Percentiles rank a stretch among this genome's conserved stretches.
Conservation (phyloP, 192 early-diverging fungal species). For the Podila epicladia region DNA sequence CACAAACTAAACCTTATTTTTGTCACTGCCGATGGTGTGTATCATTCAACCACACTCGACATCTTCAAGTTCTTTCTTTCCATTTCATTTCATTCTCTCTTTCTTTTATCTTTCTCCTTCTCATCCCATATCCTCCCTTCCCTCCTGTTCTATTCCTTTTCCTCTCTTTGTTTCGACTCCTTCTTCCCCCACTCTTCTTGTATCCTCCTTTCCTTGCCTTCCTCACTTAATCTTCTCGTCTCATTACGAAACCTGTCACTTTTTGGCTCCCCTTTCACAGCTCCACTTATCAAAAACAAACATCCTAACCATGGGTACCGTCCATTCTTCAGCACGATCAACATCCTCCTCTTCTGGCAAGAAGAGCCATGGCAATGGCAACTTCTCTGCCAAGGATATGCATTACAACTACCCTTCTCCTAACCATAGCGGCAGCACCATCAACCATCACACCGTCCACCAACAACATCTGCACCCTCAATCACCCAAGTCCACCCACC, state of each 20-base stretch:
- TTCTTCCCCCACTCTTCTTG: background rate
- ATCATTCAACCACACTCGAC: background rate
- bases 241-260: background rate
- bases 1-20: constrained; percentile 1
- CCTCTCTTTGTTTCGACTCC: background rate
- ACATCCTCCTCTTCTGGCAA: constrained; percentile 4
- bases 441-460: constrained; percentile 5
- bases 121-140: background rate
- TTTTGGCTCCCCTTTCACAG: too few relatives aligned
- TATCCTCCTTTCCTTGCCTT: background rate
- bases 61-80: background rate
- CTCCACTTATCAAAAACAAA: too few relatives aligned
- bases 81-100: background rate
- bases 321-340: constrained; percentile 32
- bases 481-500: constrained; percentile 4
- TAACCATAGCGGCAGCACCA: background rate
- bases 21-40: background rate
- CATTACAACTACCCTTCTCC: constrained; percentile 1
- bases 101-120: background rate
- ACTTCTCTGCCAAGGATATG: constrained; percentile 11
- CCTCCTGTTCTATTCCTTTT: background rate
- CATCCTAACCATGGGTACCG: constrained; percentile 19
- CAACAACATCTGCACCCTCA: constrained; percentile 12
- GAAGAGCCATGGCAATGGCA: constrained; percentile 1
- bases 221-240: background rate